A percentile compares a stretch with the other conserved stretches of the same genome.
These are phyloP conservation scores for Lasiodiplodia theobromae DNA, from an alignment of 2,329 filamentous ascomycete genomes.

Conservation along the genomic window DNA sequence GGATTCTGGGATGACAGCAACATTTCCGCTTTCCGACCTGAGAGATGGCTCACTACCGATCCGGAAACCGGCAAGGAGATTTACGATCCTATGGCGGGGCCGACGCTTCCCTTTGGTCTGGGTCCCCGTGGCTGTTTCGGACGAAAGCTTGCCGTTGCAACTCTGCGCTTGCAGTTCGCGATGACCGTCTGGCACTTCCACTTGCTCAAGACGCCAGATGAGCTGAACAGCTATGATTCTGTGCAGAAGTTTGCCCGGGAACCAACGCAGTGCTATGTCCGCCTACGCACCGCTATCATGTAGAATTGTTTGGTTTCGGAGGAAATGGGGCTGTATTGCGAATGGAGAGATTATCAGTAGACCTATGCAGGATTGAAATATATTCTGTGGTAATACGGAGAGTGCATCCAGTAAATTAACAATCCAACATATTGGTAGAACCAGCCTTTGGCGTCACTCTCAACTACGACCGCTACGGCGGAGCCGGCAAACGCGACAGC, in stretches of 20 bases:
- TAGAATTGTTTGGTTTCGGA: not conserved
- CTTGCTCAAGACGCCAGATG: slow-evolving; percentile 26
- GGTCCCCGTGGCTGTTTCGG: slow-evolving; percentile 40
- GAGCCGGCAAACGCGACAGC: not conserved
- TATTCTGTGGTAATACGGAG: too few relatives aligned
- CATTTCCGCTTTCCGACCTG: not conserved
- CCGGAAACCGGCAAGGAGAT: not conserved
- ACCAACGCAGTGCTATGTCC: not conserved
- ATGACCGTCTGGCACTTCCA: slow-evolving; percentile 38
- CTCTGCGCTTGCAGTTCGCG: slow-evolving; percentile 33
- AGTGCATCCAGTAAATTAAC: too few relatives aligned
- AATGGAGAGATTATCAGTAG: too few relatives aligned
- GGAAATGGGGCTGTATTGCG: too few relatives aligned
- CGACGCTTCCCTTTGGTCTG: slow-evolving; percentile 34
- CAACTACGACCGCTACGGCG: not conserved
- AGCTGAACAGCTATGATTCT: not conserved
- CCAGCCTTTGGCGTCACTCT: not conserved
- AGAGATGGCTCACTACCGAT: not conserved
- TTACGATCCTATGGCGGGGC: not conserved
- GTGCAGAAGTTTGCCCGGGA: slow-evolving; percentile 15
- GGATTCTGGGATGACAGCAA: not conserved
- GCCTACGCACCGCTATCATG: not conserved
- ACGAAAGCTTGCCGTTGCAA: slow-evolving; percentile 36
- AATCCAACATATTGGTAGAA: too few relatives aligned
- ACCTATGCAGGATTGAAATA: too few relatives aligned